Percentiles rank a stretch among this genome's conserved stretches.
Conservation (phyloP, 305 asterid species). For the Fraxinus ornus region DNA sequence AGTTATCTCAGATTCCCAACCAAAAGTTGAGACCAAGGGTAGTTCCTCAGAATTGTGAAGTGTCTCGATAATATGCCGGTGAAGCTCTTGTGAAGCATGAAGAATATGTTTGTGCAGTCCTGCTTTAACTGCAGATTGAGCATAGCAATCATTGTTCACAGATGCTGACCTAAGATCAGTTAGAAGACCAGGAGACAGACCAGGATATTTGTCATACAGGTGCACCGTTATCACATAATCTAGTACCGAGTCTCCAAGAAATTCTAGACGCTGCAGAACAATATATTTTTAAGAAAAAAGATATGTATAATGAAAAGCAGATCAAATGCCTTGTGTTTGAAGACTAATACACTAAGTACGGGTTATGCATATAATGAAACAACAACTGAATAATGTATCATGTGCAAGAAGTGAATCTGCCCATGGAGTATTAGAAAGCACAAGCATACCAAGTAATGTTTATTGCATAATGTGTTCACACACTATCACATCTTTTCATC, state of each 20-base stretch:
- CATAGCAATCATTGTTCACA: conserved; percentile 77
- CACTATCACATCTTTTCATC: background rate
- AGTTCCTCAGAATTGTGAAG: conserved; percentile 28
- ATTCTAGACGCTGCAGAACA: conserved; percentile 68
- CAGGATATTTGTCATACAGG: conserved; percentile 52
- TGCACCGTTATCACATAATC: conserved; percentile 65
- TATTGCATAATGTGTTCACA: background rate
- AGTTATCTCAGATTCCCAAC: conserved; percentile 60
- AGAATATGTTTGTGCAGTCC: conserved; percentile 65
- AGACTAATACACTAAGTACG: background rate
- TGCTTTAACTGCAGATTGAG: conserved; percentile 57
- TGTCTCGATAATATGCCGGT: conserved; percentile 41
- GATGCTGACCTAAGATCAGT: conserved; percentile 87
- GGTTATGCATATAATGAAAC: background rate
- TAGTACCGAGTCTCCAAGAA: conserved; percentile 84
- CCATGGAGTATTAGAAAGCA: background rate
- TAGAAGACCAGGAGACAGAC: conserved; percentile 61
- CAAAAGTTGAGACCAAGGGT: conserved; percentile 46
- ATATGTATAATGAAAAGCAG: background rate
- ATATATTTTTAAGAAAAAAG: background rate
- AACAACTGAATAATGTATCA: background rate
- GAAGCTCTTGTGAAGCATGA: conserved; percentile 65
- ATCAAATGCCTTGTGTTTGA: background rate
- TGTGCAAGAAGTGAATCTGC: background rate
- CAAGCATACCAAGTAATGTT: background rate